These are phyloP conservation scores for Pleodorina starrii DNA, from an alignment of 139 green algal genomes.

Conservation along the genomic window DNA sequence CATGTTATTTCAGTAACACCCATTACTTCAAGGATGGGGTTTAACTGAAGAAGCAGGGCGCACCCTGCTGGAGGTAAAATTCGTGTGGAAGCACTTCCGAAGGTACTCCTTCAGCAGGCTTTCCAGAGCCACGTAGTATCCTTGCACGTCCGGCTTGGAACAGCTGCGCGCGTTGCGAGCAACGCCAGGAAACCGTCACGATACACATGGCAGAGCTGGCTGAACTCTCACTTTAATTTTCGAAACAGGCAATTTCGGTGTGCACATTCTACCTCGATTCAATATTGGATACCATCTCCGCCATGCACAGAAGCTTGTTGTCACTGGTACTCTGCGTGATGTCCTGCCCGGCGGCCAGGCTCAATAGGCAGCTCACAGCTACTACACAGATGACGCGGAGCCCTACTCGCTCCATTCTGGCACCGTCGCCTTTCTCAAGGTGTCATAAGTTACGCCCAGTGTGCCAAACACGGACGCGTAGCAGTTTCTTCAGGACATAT, in stretches of 20 bases:
- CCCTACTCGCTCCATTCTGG: background rate
- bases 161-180: constrained; percentile 15
- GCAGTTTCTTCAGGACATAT: background rate
- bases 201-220: too few species aligned
- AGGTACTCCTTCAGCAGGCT: constrained; percentile 47
- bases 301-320: constrained; percentile 80
- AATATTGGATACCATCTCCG: constrained; percentile 58
- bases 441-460: too few species aligned
- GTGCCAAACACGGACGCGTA: background rate
- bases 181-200: background rate
- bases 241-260: too few species aligned
- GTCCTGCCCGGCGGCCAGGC: constrained; percentile 30
- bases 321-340: constrained; percentile 13
- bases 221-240: too few species aligned
- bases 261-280: constrained; percentile 50
- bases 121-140: constrained; percentile 50
- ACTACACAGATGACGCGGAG: background rate
- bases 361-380: background rate
- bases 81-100: constrained; percentile 57
- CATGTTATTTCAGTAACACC: too few species aligned
- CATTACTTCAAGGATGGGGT: too few species aligned
- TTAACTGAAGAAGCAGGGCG: background rate
- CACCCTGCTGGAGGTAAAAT: constrained; percentile 49
- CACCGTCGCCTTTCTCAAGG: too few species aligned
- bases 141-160: constrained; percentile 44